Evolutionary conservation across 73 alveolate species (phyloP).

Genomic region (Paramecium bursaria): DNA sequence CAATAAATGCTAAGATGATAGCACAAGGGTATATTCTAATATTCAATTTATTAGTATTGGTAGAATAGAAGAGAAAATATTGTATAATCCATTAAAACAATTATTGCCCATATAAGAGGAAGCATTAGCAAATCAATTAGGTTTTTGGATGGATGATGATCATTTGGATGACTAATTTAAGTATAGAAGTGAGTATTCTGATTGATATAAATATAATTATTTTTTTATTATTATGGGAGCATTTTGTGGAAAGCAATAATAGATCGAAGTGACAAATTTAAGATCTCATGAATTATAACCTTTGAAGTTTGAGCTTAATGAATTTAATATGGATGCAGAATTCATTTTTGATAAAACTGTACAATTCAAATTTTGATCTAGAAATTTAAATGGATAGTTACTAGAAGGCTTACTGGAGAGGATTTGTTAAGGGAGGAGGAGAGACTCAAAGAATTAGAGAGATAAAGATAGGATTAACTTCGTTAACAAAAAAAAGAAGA

Average conservation of each 20-base stretch:
- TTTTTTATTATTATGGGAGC: no score
- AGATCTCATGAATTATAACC: neutral
- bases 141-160: constrained; percentile 32
- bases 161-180: constrained; percentile 17
- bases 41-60: neutral
- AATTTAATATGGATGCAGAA: constrained; percentile 4
- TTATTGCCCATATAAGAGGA: neutral
- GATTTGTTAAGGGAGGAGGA: neutral
- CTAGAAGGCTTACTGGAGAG: constrained; percentile 29
- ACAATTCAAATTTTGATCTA: no score
- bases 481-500: constrained; percentile 14
- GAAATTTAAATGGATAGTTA: constrained; percentile 27
- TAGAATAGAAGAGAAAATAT: neutral
- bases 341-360: constrained; percentile 22
- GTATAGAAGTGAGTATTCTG: no score
- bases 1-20: neutral
- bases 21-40: constrained; percentile 14
- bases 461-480: neutral
- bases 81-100: constrained; percentile 39
- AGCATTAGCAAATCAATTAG: neutral
- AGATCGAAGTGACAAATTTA: constrained; percentile 30
- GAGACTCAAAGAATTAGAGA: constrained; percentile 21
- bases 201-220: no score
- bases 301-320: constrained; percentile 16
- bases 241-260: constrained; percentile 49